Percentiles rank a stretch among this genome's conserved stretches.
These are phyloP conservation scores for Ustilago crameri DNA, from an alignment of 1,284 basidiomycete species.

Conservation along the genomic window DNA sequence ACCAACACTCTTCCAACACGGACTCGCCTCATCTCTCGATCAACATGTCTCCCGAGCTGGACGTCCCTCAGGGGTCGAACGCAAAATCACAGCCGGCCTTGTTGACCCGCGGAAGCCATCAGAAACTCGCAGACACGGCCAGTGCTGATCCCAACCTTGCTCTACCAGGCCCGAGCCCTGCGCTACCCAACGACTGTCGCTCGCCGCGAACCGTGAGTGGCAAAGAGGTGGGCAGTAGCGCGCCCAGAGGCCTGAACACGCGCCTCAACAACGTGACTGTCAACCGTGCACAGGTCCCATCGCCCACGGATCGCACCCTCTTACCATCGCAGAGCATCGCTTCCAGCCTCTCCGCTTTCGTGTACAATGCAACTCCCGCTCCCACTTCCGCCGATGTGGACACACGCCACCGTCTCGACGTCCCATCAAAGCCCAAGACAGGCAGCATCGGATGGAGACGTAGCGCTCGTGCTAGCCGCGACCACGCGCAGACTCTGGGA, in stretches of 20 bases:
- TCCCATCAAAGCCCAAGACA: constrained; percentile 17
- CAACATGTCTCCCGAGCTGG: constrained; percentile 35
- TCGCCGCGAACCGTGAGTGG: constrained; percentile 39
- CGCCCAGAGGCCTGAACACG: constrained; percentile 10
- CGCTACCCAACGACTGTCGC: constrained; percentile 38
- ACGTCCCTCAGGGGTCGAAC: constrained; percentile 8
- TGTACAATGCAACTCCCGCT: constrained; percentile 54
- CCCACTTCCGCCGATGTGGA: constrained; percentile 8
- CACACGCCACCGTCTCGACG: constrained; percentile 1
- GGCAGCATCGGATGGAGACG: constrained; percentile 37
- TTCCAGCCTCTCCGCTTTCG: constrained; percentile 55
- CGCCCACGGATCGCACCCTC: constrained; percentile 7
- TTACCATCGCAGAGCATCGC: constrained; percentile 46
- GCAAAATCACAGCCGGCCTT: neutral
- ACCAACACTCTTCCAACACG: constrained; percentile 2
- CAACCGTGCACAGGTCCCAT: constrained; percentile 23
- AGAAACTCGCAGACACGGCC: constrained; percentile 1
- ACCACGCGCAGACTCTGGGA: constrained; percentile 13
- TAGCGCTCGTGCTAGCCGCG: constrained; percentile 20
- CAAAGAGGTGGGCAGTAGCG: constrained; percentile 21
- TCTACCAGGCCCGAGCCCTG: constrained; percentile 32
- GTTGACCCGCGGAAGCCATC: constrained; percentile 18
- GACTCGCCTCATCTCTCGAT: constrained; percentile 43
- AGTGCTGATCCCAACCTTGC: constrained; percentile 14
- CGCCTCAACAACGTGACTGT: constrained; percentile 20